These are phyloP conservation scores for Chlorella ohadii DNA, from an alignment of 139 green algal species.

Conservation along the genomic window DNA sequence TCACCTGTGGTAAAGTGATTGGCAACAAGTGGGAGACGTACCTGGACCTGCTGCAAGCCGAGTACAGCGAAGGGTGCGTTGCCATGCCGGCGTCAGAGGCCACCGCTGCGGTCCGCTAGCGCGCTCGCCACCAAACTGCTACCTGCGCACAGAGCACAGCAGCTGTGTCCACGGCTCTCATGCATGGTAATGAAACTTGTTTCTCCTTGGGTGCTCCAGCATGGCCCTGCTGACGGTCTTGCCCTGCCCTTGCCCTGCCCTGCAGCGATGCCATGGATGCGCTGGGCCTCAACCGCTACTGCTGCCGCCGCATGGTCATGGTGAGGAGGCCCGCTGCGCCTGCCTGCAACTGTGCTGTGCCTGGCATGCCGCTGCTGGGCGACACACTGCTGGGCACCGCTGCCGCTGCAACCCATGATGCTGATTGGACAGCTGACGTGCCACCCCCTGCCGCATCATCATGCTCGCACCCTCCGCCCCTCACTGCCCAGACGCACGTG, in stretches of 20 bases:
- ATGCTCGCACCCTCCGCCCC: not conserved
- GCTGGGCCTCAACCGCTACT: conserved; percentile 95
- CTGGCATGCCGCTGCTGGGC: too few species aligned
- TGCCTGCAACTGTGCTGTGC: not conserved
- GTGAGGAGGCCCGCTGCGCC: conserved; percentile 63
- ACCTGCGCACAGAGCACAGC: not conserved
- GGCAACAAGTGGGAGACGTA: conserved; percentile 99
- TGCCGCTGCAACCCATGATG: too few species aligned
- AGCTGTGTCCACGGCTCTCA: too few species aligned
- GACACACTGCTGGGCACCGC: too few species aligned
- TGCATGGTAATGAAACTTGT: too few species aligned
- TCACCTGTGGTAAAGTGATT: conserved; percentile 99
- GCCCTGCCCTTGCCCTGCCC: not conserved
- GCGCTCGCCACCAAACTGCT: not conserved
- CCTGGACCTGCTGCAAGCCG: conserved; percentile 93
- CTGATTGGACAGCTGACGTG: too few species aligned
- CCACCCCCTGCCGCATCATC: not conserved
- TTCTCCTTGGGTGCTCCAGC: too few species aligned
- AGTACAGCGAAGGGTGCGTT: conserved; percentile 75
- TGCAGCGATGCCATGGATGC: conserved; percentile 96
- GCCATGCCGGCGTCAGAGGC: not conserved
- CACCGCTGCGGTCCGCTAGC: not conserved
- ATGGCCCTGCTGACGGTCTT: not conserved
- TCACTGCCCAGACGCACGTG: conserved; percentile 59
- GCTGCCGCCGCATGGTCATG: conserved; percentile 99